Evolutionary conservation across 148 eudicot species (phyloP).

Genomic region (Diospyros kaki): DNA sequence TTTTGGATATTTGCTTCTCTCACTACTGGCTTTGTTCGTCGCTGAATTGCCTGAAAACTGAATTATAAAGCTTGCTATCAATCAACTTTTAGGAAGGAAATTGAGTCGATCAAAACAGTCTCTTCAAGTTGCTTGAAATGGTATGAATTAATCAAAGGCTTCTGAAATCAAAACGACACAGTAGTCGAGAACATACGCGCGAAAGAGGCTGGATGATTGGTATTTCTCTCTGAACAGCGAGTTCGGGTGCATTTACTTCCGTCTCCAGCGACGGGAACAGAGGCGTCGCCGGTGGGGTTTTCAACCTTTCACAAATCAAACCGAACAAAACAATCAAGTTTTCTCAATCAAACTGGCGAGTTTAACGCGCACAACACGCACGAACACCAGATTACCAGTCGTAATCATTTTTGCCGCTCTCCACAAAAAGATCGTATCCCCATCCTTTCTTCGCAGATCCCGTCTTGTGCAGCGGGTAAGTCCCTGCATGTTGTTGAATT

Average conservation of each 20-base stretch:
- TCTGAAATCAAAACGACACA: no score
- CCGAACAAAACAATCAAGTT: neutral
- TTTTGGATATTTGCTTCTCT: conserved; percentile 15
- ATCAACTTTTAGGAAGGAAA: no score
- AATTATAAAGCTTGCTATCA: neutral
- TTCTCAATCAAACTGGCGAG: neutral
- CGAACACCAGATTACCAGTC: conserved; percentile 22
- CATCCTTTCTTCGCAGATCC: conserved; percentile 25
- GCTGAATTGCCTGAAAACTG: conserved; percentile 38
- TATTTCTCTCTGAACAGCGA: conserved; percentile 33
- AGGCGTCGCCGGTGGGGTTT: conserved; percentile 58
- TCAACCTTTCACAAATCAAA: conserved; percentile 25
- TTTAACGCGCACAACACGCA: neutral
- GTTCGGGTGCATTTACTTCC: conserved; percentile 37
- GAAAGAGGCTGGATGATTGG: conserved; percentile 44
- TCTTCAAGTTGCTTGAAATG: neutral
- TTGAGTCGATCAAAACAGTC: neutral
- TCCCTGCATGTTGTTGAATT: conserved; percentile 16
- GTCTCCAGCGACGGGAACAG: conserved; percentile 48
- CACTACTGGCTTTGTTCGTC: conserved; percentile 5
- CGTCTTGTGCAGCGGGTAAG: conserved; percentile 28
- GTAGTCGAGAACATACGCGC: conserved; percentile 22
- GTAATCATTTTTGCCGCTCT: conserved; percentile 32
- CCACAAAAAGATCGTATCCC: conserved; percentile 20
- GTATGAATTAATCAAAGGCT: neutral